Percentiles rank a stretch among this genome's conserved stretches.
phyloP scores from a whole-genome alignment of 768 basidiomycete species.

The Solioccasus polychromus region DNA sequence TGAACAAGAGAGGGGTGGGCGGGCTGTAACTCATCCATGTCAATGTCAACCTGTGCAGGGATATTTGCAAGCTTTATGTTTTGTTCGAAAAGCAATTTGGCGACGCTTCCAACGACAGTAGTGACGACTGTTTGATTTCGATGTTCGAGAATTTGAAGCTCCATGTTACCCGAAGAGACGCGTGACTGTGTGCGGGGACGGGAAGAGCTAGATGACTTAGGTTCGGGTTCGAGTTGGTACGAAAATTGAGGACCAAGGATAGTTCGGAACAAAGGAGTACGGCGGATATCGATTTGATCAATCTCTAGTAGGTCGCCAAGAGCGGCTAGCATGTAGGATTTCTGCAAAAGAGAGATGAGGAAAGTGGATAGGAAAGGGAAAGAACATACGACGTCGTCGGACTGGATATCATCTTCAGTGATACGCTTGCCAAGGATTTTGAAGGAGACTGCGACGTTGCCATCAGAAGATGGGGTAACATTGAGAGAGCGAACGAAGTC shows the following conservation, averaged over 20 bases:
- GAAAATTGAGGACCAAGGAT: conserved; percentile 27
- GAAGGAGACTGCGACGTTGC: conserved; percentile 30
- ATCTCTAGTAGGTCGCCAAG: conserved; percentile 39
- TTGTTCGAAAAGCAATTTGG: conserved; percentile 45
- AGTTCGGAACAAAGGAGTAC: conserved; percentile 41
- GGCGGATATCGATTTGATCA: conserved; percentile 30
- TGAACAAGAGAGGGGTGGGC: conserved; percentile 21
- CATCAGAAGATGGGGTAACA: conserved; percentile 27
- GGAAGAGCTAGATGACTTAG: conserved; percentile 13
- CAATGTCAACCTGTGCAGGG: conserved; percentile 26
- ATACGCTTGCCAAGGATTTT: conserved; percentile 45
- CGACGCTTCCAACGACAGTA: conserved; percentile 44
- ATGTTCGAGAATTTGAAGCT: conserved; percentile 36
- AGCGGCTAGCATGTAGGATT: conserved; percentile 39
- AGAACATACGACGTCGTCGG: conserved; percentile 45
- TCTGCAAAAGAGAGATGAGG: conserved; percentile 29
- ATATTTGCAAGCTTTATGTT: conserved; percentile 40
- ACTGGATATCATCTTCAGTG: conserved; percentile 40
- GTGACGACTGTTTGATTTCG: conserved; percentile 42
- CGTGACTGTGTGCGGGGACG: conserved; percentile 16
- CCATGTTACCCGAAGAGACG: conserved; percentile 11
- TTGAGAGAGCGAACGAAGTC: conserved; percentile 39
- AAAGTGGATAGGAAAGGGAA: not conserved
- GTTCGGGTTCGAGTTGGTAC: conserved; percentile 20
- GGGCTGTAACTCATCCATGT: conserved; percentile 14